Evolutionary conservation across 1,139 yeast species (phyloP).

Genomic region (Pichia sp.): DNA sequence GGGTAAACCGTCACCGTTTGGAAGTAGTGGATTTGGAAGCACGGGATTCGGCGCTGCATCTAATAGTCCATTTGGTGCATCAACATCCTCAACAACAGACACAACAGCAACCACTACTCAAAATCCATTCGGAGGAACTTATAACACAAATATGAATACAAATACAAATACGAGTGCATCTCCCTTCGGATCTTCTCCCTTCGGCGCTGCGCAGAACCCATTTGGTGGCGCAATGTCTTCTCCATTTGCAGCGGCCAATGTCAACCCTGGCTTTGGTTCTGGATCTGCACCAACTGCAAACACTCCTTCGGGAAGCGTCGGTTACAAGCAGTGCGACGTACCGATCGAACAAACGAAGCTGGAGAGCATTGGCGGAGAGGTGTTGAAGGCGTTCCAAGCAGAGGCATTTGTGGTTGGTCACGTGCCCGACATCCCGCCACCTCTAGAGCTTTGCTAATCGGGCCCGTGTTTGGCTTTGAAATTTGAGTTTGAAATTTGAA

Average conservation of each 20-base stretch:
- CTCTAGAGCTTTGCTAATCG: constrained; percentile 38
- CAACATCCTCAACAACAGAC: not conserved
- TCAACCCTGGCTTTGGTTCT: too few relatives aligned
- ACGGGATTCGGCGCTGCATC: constrained; percentile 7
- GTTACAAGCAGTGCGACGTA: constrained; percentile 12
- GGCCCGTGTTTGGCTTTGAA: too few relatives aligned
- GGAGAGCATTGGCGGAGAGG: constrained; percentile 35
- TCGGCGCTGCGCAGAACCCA: too few relatives aligned
- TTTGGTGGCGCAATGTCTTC: too few relatives aligned
- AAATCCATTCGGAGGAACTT: constrained; percentile 20
- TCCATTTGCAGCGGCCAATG: too few relatives aligned
- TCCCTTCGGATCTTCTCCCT: too few relatives aligned
- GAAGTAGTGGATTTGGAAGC: constrained; percentile 10
- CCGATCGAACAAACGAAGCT: constrained; percentile 29
- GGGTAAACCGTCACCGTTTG: constrained; percentile 12
- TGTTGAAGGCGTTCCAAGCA: constrained; percentile 45
- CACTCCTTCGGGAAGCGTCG: too few relatives aligned
- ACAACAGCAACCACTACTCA: constrained; percentile 4
- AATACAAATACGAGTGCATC: too few relatives aligned
- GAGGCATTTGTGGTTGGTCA: constrained; percentile 50
- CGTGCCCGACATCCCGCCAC: constrained; percentile 81
- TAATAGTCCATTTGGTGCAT: constrained; percentile 11
- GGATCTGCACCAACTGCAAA: too few relatives aligned
- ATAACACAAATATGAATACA: constrained; percentile 2
- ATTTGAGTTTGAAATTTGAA: too few relatives aligned